A percentile compares a stretch with the other conserved stretches of the same genome.
These are phyloP conservation scores for Naematelia encephala DNA, from an alignment of 768 basidiomycete species.

Conservation along the genomic window DNA sequence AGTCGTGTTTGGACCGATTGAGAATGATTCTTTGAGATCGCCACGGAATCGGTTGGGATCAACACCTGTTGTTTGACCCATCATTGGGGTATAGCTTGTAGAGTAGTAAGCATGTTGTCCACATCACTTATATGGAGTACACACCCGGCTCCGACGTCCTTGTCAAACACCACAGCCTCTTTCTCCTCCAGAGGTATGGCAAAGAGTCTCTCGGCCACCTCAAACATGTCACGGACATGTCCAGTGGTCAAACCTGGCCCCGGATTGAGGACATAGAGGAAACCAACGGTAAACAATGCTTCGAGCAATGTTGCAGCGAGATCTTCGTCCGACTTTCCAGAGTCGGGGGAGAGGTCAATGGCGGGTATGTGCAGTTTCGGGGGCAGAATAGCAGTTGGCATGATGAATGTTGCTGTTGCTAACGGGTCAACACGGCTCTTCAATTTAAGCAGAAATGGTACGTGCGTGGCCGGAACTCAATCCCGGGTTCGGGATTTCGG, in stretches of 20 bases:
- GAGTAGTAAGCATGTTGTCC: too few relatives aligned
- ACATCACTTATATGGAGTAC: too few relatives aligned
- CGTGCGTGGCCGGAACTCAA: too few relatives aligned
- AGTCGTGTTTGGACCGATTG: conserved; percentile 1
- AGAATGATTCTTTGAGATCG: conserved; percentile 10
- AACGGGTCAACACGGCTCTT: too few relatives aligned
- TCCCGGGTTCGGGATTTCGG: too few relatives aligned
- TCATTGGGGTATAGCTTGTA: conserved; percentile 9
- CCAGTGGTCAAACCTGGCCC: background rate
- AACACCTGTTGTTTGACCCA: conserved; percentile 8
- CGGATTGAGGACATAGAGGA: conserved; percentile 8
- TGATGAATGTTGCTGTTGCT: too few relatives aligned
- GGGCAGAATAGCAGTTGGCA: background rate
- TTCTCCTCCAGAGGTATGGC: conserved; percentile 2
- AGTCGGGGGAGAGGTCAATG: conserved; percentile 4
- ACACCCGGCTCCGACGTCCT: conserved; percentile 1
- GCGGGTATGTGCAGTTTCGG: conserved; percentile 3
- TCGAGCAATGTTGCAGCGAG: conserved; percentile 5
- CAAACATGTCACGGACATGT: conserved; percentile 7
- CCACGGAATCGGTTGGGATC: conserved; percentile 1
- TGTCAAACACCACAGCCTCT: conserved; percentile 3
- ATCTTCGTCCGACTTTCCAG: conserved; percentile 3
- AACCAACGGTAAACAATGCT: conserved; percentile 7
- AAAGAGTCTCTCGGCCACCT: background rate
- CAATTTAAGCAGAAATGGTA: too few relatives aligned